phyloP scores from a whole-genome alignment of 2,329 filamentous ascomycete species.

The Aspergillus arachidicola region DNA sequence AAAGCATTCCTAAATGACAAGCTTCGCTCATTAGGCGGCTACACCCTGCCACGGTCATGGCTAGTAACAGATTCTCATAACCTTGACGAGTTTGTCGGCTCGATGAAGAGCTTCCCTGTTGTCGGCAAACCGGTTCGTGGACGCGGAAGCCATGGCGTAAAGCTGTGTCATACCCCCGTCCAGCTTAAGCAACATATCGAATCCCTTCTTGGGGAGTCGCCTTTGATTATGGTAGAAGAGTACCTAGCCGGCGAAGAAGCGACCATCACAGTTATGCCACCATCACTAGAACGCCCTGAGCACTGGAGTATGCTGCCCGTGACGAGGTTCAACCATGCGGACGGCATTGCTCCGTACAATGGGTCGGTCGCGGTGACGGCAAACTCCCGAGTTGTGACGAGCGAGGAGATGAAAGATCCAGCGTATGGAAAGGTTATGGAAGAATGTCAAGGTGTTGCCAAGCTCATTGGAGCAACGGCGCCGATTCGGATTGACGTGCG shows the following conservation, averaged over 20 bases:
- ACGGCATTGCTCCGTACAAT: constrained; percentile 55
- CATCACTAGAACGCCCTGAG: constrained; percentile 29
- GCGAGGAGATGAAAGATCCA: constrained; percentile 35
- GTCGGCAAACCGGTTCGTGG: constrained; percentile 55
- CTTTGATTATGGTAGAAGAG: constrained; percentile 51
- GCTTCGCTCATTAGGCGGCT: constrained; percentile 38
- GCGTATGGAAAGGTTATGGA: constrained; percentile 35
- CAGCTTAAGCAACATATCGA: constrained; percentile 40
- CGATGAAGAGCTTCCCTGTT: constrained; percentile 40
- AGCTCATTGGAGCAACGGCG: constrained; percentile 44
- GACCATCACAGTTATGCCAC: constrained; percentile 57
- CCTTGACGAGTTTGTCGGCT: constrained; percentile 9
- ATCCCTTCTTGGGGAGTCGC: constrained; percentile 39
- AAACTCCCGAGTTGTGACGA: constrained; percentile 48
- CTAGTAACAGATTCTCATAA: constrained; percentile 24
- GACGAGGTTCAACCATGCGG: constrained; percentile 50
- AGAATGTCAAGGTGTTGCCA: constrained; percentile 47
- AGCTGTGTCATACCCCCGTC: constrained; percentile 41
- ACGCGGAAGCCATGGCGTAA: constrained; percentile 54
- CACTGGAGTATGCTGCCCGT: constrained; percentile 53
- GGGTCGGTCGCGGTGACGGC: constrained; percentile 50
- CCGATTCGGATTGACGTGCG: constrained; percentile 53
- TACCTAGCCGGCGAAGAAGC: constrained; percentile 53
- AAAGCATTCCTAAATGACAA: constrained; percentile 53
- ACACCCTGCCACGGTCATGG: constrained; percentile 47